Evolutionary conservation across 257 asterid species (phyloP).

Genomic region (Henckelia pumila): DNA sequence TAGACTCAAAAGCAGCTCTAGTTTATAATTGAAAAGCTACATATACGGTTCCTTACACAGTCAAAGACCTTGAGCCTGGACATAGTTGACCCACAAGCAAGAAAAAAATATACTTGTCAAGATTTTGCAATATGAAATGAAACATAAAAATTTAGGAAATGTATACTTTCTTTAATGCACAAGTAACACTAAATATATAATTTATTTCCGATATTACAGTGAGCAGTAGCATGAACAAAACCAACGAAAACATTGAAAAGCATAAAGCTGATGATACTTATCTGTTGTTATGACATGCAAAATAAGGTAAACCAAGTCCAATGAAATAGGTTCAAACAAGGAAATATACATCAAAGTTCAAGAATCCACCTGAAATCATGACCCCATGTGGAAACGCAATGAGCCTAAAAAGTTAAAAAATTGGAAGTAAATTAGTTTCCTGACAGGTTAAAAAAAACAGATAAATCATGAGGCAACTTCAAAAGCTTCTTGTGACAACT

Average conservation of each 20-base stretch:
- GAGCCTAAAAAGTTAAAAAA: conserved; percentile 59
- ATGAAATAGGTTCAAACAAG: conserved; percentile 12
- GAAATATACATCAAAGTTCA: conserved; percentile 27
- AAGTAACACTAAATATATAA: too few species aligned
- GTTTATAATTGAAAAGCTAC: conserved; percentile 6
- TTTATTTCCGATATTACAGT: background rate
- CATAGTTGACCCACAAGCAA: conserved; percentile 3
- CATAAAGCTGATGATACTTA: conserved; percentile 1
- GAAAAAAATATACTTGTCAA: background rate
- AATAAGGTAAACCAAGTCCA: conserved; percentile 13
- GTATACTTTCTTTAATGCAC: background rate
- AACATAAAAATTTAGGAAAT: background rate
- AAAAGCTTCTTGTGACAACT: conserved; percentile 26
- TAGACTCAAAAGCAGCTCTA: background rate
- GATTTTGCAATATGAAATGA: background rate
- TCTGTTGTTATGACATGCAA: background rate
- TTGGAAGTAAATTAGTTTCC: conserved; percentile 23
- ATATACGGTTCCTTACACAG: conserved; percentile 1
- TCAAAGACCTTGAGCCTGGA: conserved; percentile 15
- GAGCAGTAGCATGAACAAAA: background rate
- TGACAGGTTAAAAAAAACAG: conserved; percentile 11
- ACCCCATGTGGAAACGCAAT: conserved; percentile 97
- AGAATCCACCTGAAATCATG: conserved; percentile 85
- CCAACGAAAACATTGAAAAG: background rate
- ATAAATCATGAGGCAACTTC: conserved; percentile 14